Evolutionary conservation across 176 grass and related monocot genomes (phyloP), one percentile per base, ranked within the genome.

Genomic region (Rhipidocladum racemiflorum): DNA sequence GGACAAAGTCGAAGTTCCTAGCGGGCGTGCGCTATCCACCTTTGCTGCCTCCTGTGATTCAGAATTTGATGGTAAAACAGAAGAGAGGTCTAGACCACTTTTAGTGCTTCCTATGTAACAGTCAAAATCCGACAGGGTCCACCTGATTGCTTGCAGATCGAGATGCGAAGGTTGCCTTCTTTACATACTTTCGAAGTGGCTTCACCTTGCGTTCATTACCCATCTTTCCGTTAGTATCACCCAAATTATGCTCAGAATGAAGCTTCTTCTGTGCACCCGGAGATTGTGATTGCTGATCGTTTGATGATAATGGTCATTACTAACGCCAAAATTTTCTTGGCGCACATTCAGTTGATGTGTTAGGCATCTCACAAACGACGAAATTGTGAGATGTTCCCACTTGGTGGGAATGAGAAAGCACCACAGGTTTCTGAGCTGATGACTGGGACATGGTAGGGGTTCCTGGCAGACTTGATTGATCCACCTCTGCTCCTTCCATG

Each of bases 181-280:
- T 88, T 66, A 84, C 57, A 72, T 88, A 88, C 38, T 65, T 88
- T 60, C 72, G 86, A 45, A 66, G 57, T 65, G 67, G 89, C 76
- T 86, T 93, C 74, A 28, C 64, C 74, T 59, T 87, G 56, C 21
- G 14, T 42, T 12, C 68, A 30, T 68, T 91, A 57, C 67, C 75
- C 23, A 13, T 55, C 61, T 87, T 91, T 69, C 45, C 68, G 78
- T 74, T 91, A 11, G 44, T 50, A 45, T 46, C 61, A 87, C 12
- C 85, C 39, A 55, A 85, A 79, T 79, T 70, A 92, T 79, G 74
- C n/a, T 81, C 71, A 67, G 72, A n/a, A 65, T 72, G 79, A 66
- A 40, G 54, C 21, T 75, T 61, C 61, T 25, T 54, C 43, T 78
- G 75, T 48, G 80, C 56, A 40, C 73, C 67, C 25, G 51, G 48